phyloP scores from a whole-genome alignment of 768 basidiomycete species.

The Albatrellus ellisii region DNA sequence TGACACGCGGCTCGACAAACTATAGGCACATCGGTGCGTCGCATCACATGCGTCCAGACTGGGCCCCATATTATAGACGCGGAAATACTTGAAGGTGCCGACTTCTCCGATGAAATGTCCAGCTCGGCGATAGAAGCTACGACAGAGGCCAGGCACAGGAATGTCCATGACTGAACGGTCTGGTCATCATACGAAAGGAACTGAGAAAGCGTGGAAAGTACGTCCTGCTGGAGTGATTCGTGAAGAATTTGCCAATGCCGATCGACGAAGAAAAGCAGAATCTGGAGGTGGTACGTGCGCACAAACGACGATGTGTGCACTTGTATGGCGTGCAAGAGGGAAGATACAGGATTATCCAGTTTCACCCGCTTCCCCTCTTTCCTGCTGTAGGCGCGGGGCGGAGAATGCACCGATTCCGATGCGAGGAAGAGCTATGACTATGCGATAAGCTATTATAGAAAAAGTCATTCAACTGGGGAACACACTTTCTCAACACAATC shows the following conservation, averaged over 20 bases:
- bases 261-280: slow-evolving; percentile 75
- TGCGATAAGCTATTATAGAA: slow-evolving; percentile 2
- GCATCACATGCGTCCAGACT: slow-evolving; percentile 74
- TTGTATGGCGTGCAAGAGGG: slow-evolving; percentile 39
- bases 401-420: slow-evolving; percentile 40
- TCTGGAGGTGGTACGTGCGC: slow-evolving; percentile 48
- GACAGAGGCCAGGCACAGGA: slow-evolving; percentile 67
- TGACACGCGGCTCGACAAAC: slow-evolving; percentile 78
- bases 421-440: slow-evolving; percentile 42
- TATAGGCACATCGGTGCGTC: slow-evolving; percentile 51
- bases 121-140: slow-evolving; percentile 53
- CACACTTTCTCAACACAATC: slow-evolving; percentile 61
- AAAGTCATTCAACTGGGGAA: not conserved
- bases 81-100: slow-evolving; percentile 1
- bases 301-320: slow-evolving; percentile 20
- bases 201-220: slow-evolving; percentile 42
- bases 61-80: slow-evolving; percentile 41
- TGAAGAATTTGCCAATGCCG: slow-evolving; percentile 62
- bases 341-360: slow-evolving; percentile 44
- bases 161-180: slow-evolving; percentile 70
- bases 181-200: slow-evolving; percentile 54
- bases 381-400: slow-evolving; percentile 20
- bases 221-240: slow-evolving; percentile 36
- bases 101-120: slow-evolving; percentile 10
- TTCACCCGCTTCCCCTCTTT: slow-evolving; percentile 36